Evolutionary conservation across 768 basidiomycete genomes (phyloP), one percentile per base, ranked within the genome.

Genomic region (Tulasnella sp.): DNA sequence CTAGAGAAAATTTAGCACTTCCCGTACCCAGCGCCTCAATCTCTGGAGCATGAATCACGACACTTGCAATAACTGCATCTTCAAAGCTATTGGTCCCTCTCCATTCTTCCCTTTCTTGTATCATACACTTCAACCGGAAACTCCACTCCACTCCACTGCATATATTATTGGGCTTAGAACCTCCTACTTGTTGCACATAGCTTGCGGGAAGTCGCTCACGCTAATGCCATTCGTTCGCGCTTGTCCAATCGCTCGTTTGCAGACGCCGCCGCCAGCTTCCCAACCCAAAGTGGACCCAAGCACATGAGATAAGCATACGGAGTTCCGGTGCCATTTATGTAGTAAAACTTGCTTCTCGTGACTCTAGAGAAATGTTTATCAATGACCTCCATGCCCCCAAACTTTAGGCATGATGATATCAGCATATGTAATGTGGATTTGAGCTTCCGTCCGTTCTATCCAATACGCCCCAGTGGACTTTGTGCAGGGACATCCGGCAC

Each of bases 1-100:
- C 25, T 79, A 67, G 54, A 54, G 54, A 64, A 78, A 76, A 64
- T 79, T 77, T 72, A 74, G 74, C 22, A 71, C 58, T n/a, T 64
- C 58, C 58, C n/a, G 58, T 25, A 2, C 7, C 58, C 4, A 31
- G 58, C 58, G 29, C 58, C 58, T 34, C n/a, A 9, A 15, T 64
- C 58, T 3, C 58, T 64, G 25, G 58, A 64, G 31, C 25, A 64
- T 8, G 25, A 25, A 64, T 64, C 58, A 64, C 58, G 58, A 64
- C 58, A n/a, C 58, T 34, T 64, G 58, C 31, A 25, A 64, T 64
- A 29, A 64, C 58, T 14, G 29, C 25, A 58, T 58, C 29, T 64
- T 17, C 22, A n/a, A n/a, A 4, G 3, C 49, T 49, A 6, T 49
- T 5, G n/a, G 6, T 12, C 29, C 17, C 29, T 64, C 29, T 64